Conservation (phyloP, 345 rosid species). For the Hirschfeldia incana region DNA sequence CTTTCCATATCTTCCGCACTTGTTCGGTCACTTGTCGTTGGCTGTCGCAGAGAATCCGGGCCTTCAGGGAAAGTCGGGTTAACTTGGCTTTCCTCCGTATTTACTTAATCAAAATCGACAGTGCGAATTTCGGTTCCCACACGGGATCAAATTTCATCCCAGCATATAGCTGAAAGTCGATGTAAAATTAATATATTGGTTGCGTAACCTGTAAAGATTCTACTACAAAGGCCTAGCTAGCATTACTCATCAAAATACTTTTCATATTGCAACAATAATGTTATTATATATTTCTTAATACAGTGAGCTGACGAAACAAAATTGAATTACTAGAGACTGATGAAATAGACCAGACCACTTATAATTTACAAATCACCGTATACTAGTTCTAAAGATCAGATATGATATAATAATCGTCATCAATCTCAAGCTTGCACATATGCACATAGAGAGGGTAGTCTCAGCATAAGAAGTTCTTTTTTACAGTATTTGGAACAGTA, state of each 20-base stretch:
- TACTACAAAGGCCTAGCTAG: background rate
- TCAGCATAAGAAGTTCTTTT: background rate
- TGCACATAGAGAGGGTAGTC: background rate
- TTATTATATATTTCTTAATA: background rate
- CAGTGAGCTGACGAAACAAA: background rate
- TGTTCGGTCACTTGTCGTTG: no score
- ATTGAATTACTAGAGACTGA: background rate
- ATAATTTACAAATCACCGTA: background rate
- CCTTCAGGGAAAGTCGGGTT: no score
- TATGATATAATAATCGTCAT: background rate
- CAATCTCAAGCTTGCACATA: background rate
- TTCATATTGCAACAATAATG: background rate
- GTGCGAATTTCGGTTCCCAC: no score
- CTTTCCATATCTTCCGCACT: no score
- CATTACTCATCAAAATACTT: background rate
- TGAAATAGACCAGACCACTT: background rate
- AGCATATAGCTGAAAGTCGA: background rate
- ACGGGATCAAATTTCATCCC: background rate
- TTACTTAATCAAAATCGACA: no score
- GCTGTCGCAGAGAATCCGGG: no score
- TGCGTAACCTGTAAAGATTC: background rate
- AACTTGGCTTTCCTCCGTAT: no score
- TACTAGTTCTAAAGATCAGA: slow-evolving; percentile 1
- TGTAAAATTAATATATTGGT: background rate
- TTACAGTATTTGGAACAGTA: background rate